These are phyloP conservation scores for Dictyophora rubrovolvata DNA, from an alignment of 768 basidiomycete species.

Conservation along the genomic window DNA sequence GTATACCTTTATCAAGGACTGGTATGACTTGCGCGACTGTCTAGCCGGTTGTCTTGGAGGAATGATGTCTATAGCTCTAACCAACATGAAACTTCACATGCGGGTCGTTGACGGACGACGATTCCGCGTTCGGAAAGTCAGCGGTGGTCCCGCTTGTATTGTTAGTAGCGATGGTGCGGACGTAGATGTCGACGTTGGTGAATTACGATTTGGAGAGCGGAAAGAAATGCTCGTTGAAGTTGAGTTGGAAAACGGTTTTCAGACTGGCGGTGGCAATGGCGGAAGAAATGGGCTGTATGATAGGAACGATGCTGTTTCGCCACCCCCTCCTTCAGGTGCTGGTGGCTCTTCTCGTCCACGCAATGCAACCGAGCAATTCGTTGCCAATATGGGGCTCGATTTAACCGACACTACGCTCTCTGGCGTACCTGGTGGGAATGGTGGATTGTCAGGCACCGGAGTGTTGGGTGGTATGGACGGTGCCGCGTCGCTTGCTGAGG, in stretches of 20 bases:
- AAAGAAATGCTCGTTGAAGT: constrained; percentile 97
- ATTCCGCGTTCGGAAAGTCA: constrained; percentile 91
- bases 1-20: constrained; percentile 96
- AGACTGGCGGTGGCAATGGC: neutral
- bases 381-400: constrained; percentile 77
- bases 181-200: constrained; percentile 90
- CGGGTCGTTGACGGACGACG: constrained; percentile 82
- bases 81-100: constrained; percentile 93
- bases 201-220: constrained; percentile 90
- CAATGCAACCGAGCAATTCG: constrained; percentile 84
- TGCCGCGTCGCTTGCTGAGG: constrained; percentile 63
- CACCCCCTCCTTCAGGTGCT: constrained; percentile 10
- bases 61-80: constrained; percentile 89
- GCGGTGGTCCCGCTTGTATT: constrained; percentile 80
- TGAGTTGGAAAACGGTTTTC: constrained; percentile 70
- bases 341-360: constrained; percentile 15
- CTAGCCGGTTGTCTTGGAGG: constrained; percentile 93
- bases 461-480: constrained; percentile 41
- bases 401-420: constrained; percentile 3
- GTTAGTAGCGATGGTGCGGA: constrained; percentile 87
- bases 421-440: constrained; percentile 18
- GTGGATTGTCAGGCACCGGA: constrained; percentile 22
- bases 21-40: constrained; percentile 90
- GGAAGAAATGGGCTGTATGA: constrained; percentile 19
- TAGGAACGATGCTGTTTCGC: neutral